Evolutionary conservation across 108 stramenopile genomes (phyloP).

Genomic region (Cyclotella sp.): DNA sequence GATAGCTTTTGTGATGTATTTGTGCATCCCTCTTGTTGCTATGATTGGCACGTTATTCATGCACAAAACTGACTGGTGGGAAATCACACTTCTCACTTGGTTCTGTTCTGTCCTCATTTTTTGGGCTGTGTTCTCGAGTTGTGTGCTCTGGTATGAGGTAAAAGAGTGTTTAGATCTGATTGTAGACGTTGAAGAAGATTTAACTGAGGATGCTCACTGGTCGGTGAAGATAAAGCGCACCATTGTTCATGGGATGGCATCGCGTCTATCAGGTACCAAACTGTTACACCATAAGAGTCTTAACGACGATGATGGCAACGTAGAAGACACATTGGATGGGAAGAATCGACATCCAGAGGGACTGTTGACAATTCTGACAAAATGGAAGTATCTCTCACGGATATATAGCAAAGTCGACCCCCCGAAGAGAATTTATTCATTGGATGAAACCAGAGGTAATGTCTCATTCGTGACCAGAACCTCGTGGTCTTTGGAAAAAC

Average conservation of each 20-base stretch:
- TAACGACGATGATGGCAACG: slow-evolving; percentile 1
- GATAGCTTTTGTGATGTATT: slow-evolving; percentile 48
- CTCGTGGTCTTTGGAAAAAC: slow-evolving; percentile 48
- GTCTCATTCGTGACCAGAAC: slow-evolving; percentile 36
- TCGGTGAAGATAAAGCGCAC: slow-evolving; percentile 4
- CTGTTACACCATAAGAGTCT: background rate
- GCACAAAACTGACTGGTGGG: slow-evolving; percentile 40
- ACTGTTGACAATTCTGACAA: slow-evolving; percentile 2
- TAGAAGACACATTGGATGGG: background rate
- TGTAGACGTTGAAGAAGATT: slow-evolving; percentile 5
- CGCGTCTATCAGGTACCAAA: slow-evolving; percentile 18
- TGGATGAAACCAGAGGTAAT: slow-evolving; percentile 34
- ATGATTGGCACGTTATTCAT: slow-evolving; percentile 33
- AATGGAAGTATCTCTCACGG: slow-evolving; percentile 19
- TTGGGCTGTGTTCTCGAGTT: slow-evolving; percentile 37
- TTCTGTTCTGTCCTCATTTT: slow-evolving; percentile 44
- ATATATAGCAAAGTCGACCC: slow-evolving; percentile 7
- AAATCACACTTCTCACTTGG: slow-evolving; percentile 39
- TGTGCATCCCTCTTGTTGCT: slow-evolving; percentile 38
- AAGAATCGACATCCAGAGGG: slow-evolving; percentile 11
- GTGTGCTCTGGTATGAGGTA: slow-evolving; percentile 38
- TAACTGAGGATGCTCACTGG: slow-evolving; percentile 6
- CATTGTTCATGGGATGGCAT: slow-evolving; percentile 8
- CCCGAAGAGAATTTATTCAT: slow-evolving; percentile 21
- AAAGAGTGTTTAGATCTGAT: slow-evolving; percentile 30